These are phyloP conservation scores for Sechiopsis laciniata DNA, from an alignment of 306 rosid species.

Conservation along the genomic window DNA sequence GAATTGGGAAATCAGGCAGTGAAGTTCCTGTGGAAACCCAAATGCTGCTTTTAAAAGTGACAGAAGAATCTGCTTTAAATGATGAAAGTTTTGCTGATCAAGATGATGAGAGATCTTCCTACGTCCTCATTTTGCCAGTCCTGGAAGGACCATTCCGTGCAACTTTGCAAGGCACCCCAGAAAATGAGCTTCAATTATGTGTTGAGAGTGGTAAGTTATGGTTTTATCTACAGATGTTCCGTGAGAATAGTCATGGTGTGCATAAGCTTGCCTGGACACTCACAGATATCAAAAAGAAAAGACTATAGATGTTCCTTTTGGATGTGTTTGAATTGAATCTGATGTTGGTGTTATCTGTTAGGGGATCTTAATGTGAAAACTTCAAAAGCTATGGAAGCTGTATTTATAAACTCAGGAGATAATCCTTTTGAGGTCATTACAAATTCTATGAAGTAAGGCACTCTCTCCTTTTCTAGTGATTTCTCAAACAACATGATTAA, in stretches of 20 bases:
- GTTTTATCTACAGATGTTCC: neutral
- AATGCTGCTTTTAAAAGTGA: constrained; percentile 60
- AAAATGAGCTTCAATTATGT: constrained; percentile 57
- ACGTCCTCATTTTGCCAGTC: constrained; percentile 57
- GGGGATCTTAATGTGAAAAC: constrained; percentile 57
- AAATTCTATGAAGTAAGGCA: constrained; percentile 52
- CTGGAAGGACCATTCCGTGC: constrained; percentile 64
- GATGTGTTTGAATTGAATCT: neutral
- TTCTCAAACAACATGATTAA: neutral
- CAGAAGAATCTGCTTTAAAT: constrained; percentile 30
- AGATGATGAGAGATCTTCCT: constrained; percentile 30
- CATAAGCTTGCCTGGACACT: too few species aligned
- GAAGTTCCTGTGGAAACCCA: constrained; percentile 73
- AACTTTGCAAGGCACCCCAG: constrained; percentile 52
- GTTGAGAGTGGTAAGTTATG: constrained; percentile 54
- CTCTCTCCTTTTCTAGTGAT: neutral
- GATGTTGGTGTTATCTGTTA: constrained; percentile 23
- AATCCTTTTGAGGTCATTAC: constrained; percentile 55
- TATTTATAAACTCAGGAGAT: constrained; percentile 63
- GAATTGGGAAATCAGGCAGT: constrained; percentile 42
- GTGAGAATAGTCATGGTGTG: too few species aligned
- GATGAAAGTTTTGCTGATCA: constrained; percentile 33
- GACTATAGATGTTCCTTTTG: neutral
- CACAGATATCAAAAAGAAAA: too few species aligned
- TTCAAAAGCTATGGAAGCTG: constrained; percentile 44